phyloP scores from a whole-genome alignment of 768 basidiomycete genomes.

The Leccinum disarticulatum region DNA sequence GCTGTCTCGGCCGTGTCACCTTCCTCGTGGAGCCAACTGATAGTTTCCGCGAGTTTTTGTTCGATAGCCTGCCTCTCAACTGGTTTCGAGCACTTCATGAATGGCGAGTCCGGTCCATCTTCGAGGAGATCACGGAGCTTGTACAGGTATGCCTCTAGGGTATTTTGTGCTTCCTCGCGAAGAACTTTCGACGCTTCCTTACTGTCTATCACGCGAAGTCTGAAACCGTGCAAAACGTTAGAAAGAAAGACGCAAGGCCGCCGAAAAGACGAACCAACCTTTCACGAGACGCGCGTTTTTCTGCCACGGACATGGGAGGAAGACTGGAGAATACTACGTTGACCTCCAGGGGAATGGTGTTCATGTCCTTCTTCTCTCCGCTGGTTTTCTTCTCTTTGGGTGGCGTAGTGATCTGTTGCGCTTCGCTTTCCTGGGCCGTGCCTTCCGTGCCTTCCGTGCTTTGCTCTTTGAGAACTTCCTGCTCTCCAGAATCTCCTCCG shows the following conservation, averaged over 20 bases:
- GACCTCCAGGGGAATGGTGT: conserved; percentile 68
- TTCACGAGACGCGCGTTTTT: conserved; percentile 72
- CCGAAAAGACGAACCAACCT: conserved; percentile 49
- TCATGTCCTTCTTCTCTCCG: conserved; percentile 39
- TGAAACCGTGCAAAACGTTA: conserved; percentile 31
- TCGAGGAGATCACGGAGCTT: conserved; percentile 79
- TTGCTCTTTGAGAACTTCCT: conserved; percentile 33
- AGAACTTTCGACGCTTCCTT: conserved; percentile 75
- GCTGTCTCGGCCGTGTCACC: conserved; percentile 81
- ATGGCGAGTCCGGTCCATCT: conserved; percentile 65
- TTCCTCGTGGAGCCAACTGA: conserved; percentile 80
- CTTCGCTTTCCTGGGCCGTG: conserved; percentile 30
- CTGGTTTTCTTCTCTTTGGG: conserved; percentile 39
- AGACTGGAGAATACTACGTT: conserved; percentile 59
- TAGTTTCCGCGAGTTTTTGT: conserved; percentile 68
- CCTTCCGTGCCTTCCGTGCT: conserved; percentile 10
- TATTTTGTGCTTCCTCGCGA: conserved; percentile 88
- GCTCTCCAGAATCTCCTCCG: conserved; percentile 51
- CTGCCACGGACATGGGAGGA: conserved; percentile 71
- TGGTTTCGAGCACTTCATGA: conserved; percentile 80
- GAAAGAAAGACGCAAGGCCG: not conserved
- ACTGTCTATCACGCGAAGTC: conserved; percentile 74
- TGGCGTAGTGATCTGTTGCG: conserved; percentile 27
- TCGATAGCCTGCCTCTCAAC: conserved; percentile 67
- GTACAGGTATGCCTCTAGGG: conserved; percentile 93